Evolutionary conservation across 2,329 filamentous ascomycete genomes (phyloP).

Genomic region (Phaeomoniella chlamydospora): DNA sequence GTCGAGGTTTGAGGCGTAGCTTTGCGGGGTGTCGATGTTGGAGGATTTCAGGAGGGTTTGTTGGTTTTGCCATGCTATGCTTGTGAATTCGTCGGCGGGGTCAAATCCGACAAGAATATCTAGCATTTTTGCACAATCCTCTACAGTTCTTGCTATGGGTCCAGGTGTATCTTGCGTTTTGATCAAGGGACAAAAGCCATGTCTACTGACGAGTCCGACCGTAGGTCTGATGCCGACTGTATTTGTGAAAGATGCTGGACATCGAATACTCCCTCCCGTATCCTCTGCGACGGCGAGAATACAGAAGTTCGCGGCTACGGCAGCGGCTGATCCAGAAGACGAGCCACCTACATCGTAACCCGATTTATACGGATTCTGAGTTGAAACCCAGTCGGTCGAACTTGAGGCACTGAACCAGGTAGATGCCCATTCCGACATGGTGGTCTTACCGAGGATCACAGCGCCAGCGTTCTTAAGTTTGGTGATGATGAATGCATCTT

Average conservation of each 20-base stretch:
- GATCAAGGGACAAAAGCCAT: background rate
- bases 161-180: background rate
- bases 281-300: background rate
- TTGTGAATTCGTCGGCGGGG: background rate
- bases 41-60: too few relatives aligned
- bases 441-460: slow-evolving; percentile 43
- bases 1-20: background rate
- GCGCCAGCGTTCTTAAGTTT: slow-evolving; percentile 35
- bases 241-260: background rate
- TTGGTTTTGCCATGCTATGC: too few relatives aligned
- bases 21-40: background rate
- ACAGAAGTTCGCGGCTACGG: background rate
- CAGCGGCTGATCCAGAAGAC: background rate
- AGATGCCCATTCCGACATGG: slow-evolving; percentile 24
- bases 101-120: background rate
- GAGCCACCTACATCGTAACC: background rate
- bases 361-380: background rate
- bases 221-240: background rate
- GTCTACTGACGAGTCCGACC: background rate
- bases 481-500: slow-evolving; percentile 34
- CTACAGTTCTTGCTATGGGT: background rate
- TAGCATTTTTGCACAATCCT: background rate
- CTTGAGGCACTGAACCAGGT: too few relatives aligned
- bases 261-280: background rate
- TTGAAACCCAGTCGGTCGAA: background rate